Evolutionary conservation across 2,329 filamentous ascomycete species (phyloP), one percentile per base, ranked within the genome.

Genomic region (Ophiocordyceps camponoti-floridani): DNA sequence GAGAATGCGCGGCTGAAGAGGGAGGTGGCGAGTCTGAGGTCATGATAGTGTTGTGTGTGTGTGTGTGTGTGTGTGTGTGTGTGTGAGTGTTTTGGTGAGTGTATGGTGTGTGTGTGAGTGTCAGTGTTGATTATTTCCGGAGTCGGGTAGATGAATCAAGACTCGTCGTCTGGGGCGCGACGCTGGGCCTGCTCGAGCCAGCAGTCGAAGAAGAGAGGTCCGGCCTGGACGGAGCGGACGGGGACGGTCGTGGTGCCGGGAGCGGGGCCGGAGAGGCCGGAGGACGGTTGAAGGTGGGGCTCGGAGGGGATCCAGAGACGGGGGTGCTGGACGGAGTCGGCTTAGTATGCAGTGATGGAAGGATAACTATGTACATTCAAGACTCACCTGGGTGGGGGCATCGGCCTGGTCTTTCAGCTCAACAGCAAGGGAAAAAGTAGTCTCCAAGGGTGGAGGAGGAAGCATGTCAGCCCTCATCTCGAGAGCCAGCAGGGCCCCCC

Each of bases 1-100:
- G 89, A 96, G 60, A 94, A 94, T 58, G 75, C 80, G 46, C 70
- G 84, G 49, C 62, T 95, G 54, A 87, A 82, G 66, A 72, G 87
- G 53, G 87, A 94, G 66, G 79, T 88, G 56, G 75, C 82, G 31
- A 85, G 84, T 44, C 63, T 83, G 53, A 67, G 75, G 54, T 37
- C 12, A n/a, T 37, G 35, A 9, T 18, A 9, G 10, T 38, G 35
- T 18, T 16, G 35, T 35, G 33, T 14, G 16, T 14, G 33, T 37
- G 16, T 14, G 33, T 37, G 8, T 14, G 33, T 37, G 5, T 14
- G 33, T n/a, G n/a, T n/a, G 13, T n/a, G n/a, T 35, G n/a, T n/a
- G n/a, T n/a, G n/a, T n/a, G n/a, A n/a, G n/a, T n/a, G n/a, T n/a
- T n/a, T n/a, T n/a, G n/a, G n/a, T n/a, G n/a, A 30, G 28, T 30